Evolutionary conservation across 1,284 basidiomycete genomes (phyloP).

Genomic region (Sporisorium sorghi): DNA sequence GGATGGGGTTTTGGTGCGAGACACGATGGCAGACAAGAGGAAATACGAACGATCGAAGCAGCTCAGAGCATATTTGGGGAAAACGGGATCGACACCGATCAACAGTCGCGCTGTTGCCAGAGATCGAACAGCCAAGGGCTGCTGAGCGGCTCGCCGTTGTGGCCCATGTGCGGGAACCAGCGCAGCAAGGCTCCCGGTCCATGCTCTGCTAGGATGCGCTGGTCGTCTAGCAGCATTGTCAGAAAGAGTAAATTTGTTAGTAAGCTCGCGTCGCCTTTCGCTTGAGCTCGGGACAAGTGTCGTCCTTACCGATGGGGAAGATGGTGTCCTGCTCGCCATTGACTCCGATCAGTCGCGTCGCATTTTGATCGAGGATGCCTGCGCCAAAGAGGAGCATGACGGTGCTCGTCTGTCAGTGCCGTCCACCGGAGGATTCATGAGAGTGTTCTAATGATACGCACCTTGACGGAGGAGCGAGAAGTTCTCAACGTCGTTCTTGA

Average conservation of each 20-base stretch:
- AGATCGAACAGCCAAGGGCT: slow-evolving; percentile 30
- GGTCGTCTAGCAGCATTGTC: slow-evolving; percentile 23
- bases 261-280: too few species aligned
- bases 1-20: neutral
- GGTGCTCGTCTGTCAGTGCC: neutral
- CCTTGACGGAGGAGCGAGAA: slow-evolving; percentile 41
- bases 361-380: slow-evolving; percentile 31
- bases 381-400: neutral
- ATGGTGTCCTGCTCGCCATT: slow-evolving; percentile 48
- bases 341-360: slow-evolving; percentile 26
- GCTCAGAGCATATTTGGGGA: neutral
- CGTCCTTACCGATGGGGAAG: slow-evolving; percentile 43
- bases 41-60: neutral
- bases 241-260: neutral
- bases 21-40: neutral
- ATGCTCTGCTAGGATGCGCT: slow-evolving; percentile 41
- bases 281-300: neutral
- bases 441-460: neutral
- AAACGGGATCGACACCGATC: neutral
- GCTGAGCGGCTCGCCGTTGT: slow-evolving; percentile 47
- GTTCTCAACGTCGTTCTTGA: slow-evolving; percentile 31
- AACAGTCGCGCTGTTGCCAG: slow-evolving; percentile 30
- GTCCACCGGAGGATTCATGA: neutral
- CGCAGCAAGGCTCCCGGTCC: slow-evolving; percentile 41
- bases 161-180: slow-evolving; percentile 43